Evolutionary conservation across 306 rosid genomes (phyloP).

Genomic region (Prosopis cineraria): DNA sequence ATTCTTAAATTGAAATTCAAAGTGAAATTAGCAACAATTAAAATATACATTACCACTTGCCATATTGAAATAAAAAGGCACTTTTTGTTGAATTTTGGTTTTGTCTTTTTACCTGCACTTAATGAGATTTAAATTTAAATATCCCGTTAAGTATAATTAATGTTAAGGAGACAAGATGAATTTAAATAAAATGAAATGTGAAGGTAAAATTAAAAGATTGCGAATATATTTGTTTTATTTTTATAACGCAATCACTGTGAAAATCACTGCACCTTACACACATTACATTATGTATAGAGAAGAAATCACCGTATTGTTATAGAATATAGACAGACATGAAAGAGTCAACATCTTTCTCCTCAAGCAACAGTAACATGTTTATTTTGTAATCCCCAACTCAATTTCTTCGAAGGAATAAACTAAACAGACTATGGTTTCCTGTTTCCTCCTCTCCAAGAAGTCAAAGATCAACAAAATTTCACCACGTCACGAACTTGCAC

Average conservation of each 20-base stretch:
- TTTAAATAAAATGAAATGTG: not conserved
- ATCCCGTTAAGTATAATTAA: no score
- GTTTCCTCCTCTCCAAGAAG: slow-evolving; percentile 48
- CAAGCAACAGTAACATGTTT: slow-evolving; percentile 42
- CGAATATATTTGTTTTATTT: not conserved
- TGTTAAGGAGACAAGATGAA: no score
- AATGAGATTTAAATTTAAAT: no score
- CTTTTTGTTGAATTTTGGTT: no score
- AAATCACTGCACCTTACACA: not conserved
- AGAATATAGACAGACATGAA: not conserved
- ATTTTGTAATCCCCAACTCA: not conserved
- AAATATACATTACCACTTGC: no score
- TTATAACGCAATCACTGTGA: not conserved
- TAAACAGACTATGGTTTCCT: no score
- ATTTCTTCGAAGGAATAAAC: slow-evolving; percentile 17
- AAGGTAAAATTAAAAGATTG: not conserved
- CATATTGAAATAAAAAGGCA: no score
- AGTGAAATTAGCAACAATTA: no score
- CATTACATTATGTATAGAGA: no score
- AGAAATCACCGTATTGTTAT: not conserved
- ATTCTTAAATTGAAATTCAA: no score
- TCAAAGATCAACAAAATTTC: slow-evolving; percentile 34
- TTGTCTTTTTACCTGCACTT: no score
- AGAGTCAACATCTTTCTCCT: slow-evolving; percentile 21
- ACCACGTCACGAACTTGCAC: slow-evolving; percentile 40